Percentiles rank a stretch among this genome's conserved stretches.
These are phyloP conservation scores for Mikania micrantha DNA, from an alignment of 129 eudicot genomes.

Conservation along the genomic window DNA sequence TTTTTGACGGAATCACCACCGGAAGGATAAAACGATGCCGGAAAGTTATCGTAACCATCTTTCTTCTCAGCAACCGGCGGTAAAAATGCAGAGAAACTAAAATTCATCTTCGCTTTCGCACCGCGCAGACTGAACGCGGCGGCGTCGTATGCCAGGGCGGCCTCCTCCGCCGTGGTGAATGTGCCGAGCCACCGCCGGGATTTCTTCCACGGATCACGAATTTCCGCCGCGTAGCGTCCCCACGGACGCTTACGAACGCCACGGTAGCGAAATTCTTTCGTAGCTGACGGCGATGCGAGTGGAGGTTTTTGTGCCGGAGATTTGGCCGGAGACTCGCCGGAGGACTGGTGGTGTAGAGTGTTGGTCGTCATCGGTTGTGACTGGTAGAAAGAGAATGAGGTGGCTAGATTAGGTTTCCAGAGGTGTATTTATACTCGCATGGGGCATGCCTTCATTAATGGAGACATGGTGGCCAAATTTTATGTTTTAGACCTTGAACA, in stretches of 20 bases:
- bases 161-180: constrained; percentile 62
- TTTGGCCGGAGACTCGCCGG: background rate
- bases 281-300: constrained; percentile 2
- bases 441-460: background rate
- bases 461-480: constrained; percentile 13
- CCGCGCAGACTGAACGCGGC: constrained; percentile 58
- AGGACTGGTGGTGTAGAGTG: constrained; percentile 7
- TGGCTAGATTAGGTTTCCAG: background rate
- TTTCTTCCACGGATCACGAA: constrained; percentile 61
- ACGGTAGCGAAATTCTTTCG: constrained; percentile 34
- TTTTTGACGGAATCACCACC: background rate
- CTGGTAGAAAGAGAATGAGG: background rate
- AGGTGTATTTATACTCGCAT: constrained; percentile 8
- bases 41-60: background rate
- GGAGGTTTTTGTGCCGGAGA: constrained; percentile 5
- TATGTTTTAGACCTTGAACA: background rate
- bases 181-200: constrained; percentile 64
- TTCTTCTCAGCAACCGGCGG: constrained; percentile 7
- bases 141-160: constrained; percentile 55
- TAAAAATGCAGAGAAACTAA: constrained; percentile 5
- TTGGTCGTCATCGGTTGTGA: constrained; percentile 29
- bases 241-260: constrained; percentile 69
- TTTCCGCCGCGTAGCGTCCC: constrained; percentile 79
- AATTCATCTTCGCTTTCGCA: constrained; percentile 55
- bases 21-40: constrained; percentile 8